Conservation (phyloP, 2,329 filamentous ascomycete species). For the Fusarium temperatum region DNA sequence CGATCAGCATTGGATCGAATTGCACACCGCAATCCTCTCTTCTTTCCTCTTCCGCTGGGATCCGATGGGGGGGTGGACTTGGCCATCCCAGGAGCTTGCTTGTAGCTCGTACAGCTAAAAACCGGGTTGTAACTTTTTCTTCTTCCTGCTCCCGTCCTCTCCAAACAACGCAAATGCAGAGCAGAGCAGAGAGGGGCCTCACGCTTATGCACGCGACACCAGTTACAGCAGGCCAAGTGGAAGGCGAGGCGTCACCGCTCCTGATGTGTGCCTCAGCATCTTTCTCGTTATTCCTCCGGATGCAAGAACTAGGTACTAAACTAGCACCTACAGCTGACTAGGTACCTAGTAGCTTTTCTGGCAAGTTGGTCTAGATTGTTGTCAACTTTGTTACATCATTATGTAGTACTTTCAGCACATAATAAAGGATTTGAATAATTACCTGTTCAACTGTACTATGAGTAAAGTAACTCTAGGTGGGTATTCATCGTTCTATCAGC, state of each 20-base stretch:
- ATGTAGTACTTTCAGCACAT: background rate
- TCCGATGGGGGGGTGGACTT: constrained; percentile 13
- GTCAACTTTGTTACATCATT: background rate
- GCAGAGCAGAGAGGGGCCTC: constrained; percentile 17
- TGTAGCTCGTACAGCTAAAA: constrained; percentile 20
- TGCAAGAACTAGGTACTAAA: background rate
- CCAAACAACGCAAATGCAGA: background rate
- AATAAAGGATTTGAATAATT: background rate
- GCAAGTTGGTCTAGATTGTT: background rate
- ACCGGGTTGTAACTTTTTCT: constrained; percentile 15
- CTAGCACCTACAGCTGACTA: too few relatives aligned
- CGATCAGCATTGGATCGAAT: constrained; percentile 15
- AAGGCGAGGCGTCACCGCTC: constrained; percentile 37
- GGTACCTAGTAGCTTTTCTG: background rate
- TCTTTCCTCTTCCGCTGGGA: constrained; percentile 7
- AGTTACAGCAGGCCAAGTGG: constrained; percentile 37
- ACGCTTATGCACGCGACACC: constrained; percentile 44
- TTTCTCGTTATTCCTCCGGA: background rate
- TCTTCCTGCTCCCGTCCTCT: background rate
- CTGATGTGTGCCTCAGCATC: constrained; percentile 17
- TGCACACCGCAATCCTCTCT: constrained; percentile 30
- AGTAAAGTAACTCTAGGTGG: background rate
- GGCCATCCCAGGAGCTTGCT: constrained; percentile 13
- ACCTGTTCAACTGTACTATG: background rate
- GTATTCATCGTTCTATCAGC: background rate